These are phyloP conservation scores for Mycena chlorophos DNA, from an alignment of 768 basidiomycete genomes.

Conservation along the genomic window DNA sequence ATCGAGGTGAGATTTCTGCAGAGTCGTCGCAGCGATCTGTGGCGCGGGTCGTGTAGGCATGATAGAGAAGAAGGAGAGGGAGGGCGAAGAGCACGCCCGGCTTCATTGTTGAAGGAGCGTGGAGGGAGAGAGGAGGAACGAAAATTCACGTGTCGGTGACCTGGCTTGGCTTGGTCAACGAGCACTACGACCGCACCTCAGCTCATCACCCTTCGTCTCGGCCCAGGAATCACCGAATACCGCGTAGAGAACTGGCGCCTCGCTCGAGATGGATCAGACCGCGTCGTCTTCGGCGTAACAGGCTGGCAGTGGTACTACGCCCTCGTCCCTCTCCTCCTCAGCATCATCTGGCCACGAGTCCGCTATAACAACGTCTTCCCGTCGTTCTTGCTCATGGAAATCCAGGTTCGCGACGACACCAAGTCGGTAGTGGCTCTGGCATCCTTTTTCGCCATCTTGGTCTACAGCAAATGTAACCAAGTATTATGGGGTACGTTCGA, in stretches of 20 bases:
- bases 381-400: conserved; percentile 14
- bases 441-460: conserved; percentile 19
- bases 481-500: conserved; percentile 47
- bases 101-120: not conserved
- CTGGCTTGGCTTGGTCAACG: conserved; percentile 29
- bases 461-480: conserved; percentile 42
- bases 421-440: conserved; percentile 16
- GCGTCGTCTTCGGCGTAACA: conserved; percentile 31
- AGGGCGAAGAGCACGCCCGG: not conserved
- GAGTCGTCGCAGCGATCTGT: not conserved
- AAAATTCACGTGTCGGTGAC: not conserved
- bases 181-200: conserved; percentile 45
- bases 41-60: not conserved
- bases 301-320: conserved; percentile 40
- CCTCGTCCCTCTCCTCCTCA: conserved; percentile 31
- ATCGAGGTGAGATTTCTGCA: conserved; percentile 2
- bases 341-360: conserved; percentile 36
- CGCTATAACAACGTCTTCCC: conserved; percentile 2
- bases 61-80: not conserved
- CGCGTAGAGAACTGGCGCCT: conserved; percentile 56
- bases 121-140: not conserved
- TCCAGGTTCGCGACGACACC: conserved; percentile 22
- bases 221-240: conserved; percentile 56
- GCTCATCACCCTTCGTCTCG: conserved; percentile 43
- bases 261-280: conserved; percentile 41